These are phyloP conservation scores for Cadophora luteo-olivacea DNA, from an alignment of 2,329 filamentous ascomycete genomes.

Conservation along the genomic window DNA sequence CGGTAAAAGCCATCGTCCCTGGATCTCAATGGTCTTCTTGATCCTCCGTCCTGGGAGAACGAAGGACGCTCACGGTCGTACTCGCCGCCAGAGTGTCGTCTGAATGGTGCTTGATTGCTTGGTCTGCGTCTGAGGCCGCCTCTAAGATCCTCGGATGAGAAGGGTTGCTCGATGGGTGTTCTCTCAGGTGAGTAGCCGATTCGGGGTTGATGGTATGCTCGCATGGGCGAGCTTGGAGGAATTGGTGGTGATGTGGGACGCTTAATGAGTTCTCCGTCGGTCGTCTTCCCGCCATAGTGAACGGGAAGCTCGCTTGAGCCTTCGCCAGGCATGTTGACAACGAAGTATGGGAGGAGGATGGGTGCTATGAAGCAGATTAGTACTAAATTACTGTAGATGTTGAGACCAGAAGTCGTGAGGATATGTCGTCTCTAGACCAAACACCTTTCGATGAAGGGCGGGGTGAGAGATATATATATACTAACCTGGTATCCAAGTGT, in stretches of 20 bases:
- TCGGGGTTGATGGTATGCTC: constrained; percentile 27
- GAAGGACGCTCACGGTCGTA: constrained; percentile 31
- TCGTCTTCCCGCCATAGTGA: constrained; percentile 32
- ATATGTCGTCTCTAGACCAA: neutral
- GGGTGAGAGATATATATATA: neutral
- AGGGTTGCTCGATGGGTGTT: constrained; percentile 29
- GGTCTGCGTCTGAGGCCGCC: constrained; percentile 35
- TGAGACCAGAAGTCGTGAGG: neutral
- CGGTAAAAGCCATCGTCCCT: constrained; percentile 35
- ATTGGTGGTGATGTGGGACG: constrained; percentile 26
- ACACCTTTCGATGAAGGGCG: neutral
- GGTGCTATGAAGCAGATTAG: constrained; percentile 11
- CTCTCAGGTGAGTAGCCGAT: constrained; percentile 34
- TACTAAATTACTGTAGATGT: neutral
- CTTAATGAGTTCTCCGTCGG: constrained; percentile 35
- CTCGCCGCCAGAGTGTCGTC: constrained; percentile 32
- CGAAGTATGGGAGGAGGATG: constrained; percentile 22
- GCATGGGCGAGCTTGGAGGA: constrained; percentile 27
- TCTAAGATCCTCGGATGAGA: constrained; percentile 22
- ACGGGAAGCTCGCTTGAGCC: constrained; percentile 34
- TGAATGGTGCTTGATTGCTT: constrained; percentile 26
- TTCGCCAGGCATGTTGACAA: constrained; percentile 31
- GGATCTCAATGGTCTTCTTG: constrained; percentile 28
- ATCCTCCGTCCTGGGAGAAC: constrained; percentile 25
- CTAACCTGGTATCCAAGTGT: constrained; percentile 25